Evolutionary conservation across 805 yeast species (phyloP), one percentile per base, ranked within the genome.

Genomic region (Maudiozyma turicensis): DNA sequence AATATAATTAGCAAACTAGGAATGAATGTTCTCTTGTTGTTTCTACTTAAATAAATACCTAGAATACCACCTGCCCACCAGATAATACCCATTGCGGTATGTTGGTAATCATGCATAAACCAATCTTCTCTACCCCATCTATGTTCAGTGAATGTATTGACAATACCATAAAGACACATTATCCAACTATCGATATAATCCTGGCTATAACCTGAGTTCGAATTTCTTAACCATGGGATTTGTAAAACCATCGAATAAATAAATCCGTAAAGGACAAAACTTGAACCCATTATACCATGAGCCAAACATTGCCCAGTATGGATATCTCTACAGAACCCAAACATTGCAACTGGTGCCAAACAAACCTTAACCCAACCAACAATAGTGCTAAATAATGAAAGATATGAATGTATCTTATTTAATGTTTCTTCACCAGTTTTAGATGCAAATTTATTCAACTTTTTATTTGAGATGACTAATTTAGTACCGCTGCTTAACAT

Each of bases 221-320:
- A 66, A 57, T 77, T 68, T 58, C 87, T 69, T 57, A 89, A 63
- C 90, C 93, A 81, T 4, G 93, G 91, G 4, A 87, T 68, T 8
- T 81, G 75, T 47, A 91, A 72, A 58, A 87, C 82, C 58, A 81
- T 64, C 3, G 79, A 64, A 56, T 87, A 73, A 9, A 88, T 67
- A 52, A 83, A 80, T 4, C 96, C 95, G 63, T 91, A 91, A 4
- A 74, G 67, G 9, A 91, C 76, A 57, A 91, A 91, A 0, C 95
- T 83, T 28, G 86, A 76, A 0, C 98, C 98, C 98, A 91, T 91
- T 52, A 91, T 86, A 5, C 96, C 97, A 64, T 91, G 98, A 0
- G 98, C 98, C 40, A 89, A 77, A 65, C 98, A 91, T 67, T 91
- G 98, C 28, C 98, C 98, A 0, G 95, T 81, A 58, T 86, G 93